These are phyloP conservation scores for Globisporangium sylvaticum DNA, from an alignment of 352 stramenopile species.

Conservation along the genomic window DNA sequence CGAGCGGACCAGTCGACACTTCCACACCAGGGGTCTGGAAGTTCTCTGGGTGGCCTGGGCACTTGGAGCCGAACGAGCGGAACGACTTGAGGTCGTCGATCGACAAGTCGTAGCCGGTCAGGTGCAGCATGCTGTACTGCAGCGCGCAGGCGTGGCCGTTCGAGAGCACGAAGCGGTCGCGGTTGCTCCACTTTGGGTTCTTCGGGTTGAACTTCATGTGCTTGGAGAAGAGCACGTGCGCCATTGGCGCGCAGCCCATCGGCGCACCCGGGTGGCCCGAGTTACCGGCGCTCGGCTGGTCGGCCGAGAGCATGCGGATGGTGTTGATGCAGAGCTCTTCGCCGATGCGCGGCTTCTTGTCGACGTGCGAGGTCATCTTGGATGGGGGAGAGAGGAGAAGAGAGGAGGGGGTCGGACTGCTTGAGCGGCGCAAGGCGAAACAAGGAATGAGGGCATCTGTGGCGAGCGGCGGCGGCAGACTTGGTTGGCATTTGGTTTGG, in stretches of 20 bases:
- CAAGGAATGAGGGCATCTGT: constrained; percentile 28
- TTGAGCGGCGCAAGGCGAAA: constrained; percentile 40
- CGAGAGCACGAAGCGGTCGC: constrained; percentile 98
- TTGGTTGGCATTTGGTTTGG: neutral
- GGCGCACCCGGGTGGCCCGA: constrained; percentile 96
- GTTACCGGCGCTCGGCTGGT: constrained; percentile 97
- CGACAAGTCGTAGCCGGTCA: constrained; percentile 93
- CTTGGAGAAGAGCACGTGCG: constrained; percentile 95
- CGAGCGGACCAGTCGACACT: constrained; percentile 96
- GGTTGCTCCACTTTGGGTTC: constrained; percentile 90
- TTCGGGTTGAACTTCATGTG: constrained; percentile 87
- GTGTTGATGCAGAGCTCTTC: constrained; percentile 96
- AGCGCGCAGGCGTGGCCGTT: constrained; percentile 99
- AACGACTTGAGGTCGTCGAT: constrained; percentile 98
- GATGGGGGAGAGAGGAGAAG: constrained; percentile 1
- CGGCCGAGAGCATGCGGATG: constrained; percentile 95
- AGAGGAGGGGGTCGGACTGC: constrained; percentile 8
- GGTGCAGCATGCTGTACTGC: constrained; percentile 99
- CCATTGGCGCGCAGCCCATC: constrained; percentile 99
- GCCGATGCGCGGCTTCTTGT: constrained; percentile 78
- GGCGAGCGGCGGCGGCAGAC: neutral
- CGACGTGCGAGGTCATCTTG: constrained; percentile 69
- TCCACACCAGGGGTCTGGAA: constrained; percentile 94
- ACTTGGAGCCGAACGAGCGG: constrained; percentile 93
- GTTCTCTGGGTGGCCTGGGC: constrained; percentile 98